A percentile compares a stretch with the other conserved stretches of the same genome.
Evolutionary conservation across 257 asterid genomes (phyloP).

Genomic region (Petrea volubilis): DNA sequence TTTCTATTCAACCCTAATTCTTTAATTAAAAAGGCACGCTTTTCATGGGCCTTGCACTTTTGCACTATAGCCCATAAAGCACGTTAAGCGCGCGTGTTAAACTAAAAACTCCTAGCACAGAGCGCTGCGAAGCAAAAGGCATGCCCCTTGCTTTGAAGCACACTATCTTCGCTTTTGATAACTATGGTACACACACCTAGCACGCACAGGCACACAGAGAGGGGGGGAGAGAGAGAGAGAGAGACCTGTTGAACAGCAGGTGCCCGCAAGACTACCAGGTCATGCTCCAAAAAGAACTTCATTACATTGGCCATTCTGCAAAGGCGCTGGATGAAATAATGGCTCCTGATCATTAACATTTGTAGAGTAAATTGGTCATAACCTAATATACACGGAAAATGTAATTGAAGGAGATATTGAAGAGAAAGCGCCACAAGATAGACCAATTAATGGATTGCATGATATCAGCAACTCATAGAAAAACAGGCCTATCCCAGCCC

Average conservation of each 20-base stretch:
- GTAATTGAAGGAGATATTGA: neutral
- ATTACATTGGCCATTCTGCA: slow-evolving; percentile 66
- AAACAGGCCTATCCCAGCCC: neutral
- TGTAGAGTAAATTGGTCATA: slow-evolving; percentile 43
- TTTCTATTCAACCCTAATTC: too few species aligned
- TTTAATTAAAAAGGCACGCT: too few species aligned
- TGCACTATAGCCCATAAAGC: too few species aligned
- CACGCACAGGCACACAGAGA: too few species aligned
- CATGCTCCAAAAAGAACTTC: slow-evolving; percentile 71
- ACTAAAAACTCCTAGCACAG: too few species aligned
- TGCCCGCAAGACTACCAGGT: slow-evolving; percentile 81
- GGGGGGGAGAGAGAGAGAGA: slow-evolving; percentile 24
- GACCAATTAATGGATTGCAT: neutral
- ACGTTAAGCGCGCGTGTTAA: too few species aligned
- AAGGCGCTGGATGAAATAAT: slow-evolving; percentile 64
- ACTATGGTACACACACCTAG: too few species aligned
- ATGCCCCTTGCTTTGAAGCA: too few species aligned
- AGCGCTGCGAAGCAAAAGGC: too few species aligned
- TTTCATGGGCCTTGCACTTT: too few species aligned
- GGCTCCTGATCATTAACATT: slow-evolving; percentile 51
- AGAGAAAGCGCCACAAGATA: neutral
- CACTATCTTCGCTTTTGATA: too few species aligned
- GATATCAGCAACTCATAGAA: neutral
- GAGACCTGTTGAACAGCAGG: slow-evolving; percentile 66
- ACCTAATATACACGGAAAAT: slow-evolving; percentile 37